These are phyloP conservation scores for Trypanosoma scelopori DNA, from an alignment of 208 protist species.

Conservation along the genomic window DNA sequence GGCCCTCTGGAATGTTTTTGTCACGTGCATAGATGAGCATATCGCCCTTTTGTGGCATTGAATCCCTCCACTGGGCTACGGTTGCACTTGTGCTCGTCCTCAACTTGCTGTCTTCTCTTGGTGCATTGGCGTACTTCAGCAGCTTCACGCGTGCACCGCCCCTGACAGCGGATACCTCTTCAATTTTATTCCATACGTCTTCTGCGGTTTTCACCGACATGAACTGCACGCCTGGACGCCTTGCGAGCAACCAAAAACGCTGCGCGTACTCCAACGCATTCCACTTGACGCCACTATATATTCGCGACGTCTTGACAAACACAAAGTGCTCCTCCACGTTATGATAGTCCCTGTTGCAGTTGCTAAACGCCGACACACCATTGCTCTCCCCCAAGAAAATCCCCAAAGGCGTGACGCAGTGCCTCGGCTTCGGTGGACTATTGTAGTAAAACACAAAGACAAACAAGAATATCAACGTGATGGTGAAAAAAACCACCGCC, in stretches of 20 bases:
- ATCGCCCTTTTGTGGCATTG: constrained; percentile 18
- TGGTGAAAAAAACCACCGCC: constrained; percentile 43
- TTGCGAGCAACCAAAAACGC: constrained; percentile 62
- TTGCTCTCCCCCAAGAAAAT: constrained; percentile 48
- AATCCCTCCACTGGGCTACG: neutral
- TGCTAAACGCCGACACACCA: constrained; percentile 66
- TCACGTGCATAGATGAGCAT: constrained; percentile 21
- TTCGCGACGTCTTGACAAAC: constrained; percentile 40
- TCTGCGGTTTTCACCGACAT: constrained; percentile 7
- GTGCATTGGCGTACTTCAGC: constrained; percentile 7
- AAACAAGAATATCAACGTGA: constrained; percentile 48
- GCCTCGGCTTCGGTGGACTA: constrained; percentile 24
- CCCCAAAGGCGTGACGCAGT: constrained; percentile 58
- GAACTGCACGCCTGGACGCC: constrained; percentile 7
- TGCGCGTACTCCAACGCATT: constrained; percentile 63
- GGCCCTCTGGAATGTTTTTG: constrained; percentile 28
- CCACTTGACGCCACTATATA: constrained; percentile 71
- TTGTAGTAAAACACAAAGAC: constrained; percentile 52
- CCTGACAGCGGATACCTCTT: neutral
- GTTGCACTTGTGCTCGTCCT: constrained; percentile 5
- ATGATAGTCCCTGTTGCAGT: constrained; percentile 52
- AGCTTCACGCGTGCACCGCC: neutral
- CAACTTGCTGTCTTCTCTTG: neutral
- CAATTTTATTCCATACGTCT: constrained; percentile 22
- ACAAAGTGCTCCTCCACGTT: constrained; percentile 59